Base-by-base conservation (phyloP, 345 rosid genomes). In the Laguncularia racemosa region DNA sequence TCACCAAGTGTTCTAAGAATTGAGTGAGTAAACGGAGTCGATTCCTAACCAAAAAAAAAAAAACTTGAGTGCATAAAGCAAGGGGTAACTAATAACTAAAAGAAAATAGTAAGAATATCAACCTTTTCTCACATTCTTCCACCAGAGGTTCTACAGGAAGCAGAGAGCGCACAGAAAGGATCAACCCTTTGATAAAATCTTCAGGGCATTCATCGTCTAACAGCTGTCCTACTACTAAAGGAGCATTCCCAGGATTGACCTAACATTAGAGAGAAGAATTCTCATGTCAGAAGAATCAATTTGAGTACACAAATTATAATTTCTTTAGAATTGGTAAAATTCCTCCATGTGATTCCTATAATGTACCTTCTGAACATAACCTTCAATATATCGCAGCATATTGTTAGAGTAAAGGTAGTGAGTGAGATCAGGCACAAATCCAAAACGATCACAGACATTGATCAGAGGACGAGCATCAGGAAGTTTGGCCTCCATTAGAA, bases 191-290 rank as follows among this genome's bases (percentile, higher is more conserved):
- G 54, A 95, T 90, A 59, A 95, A 95, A 75, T 95, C 97, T 76
- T 95, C 99, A 43, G 96, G 91, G 61, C 99, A 95, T 70, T 95
- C 99, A 63, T 95, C 99, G 74, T 95, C 97, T 61, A 95, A 81
- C 62, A 78, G 65, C 73, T 78, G 83, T 52, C 83, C 83, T 49
- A 95, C 99, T 52, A 95, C 99, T 64, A 88, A 70, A 62, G 97
- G 99, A 68, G 99, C 92, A 72, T 90, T 95, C 58, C 89, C 91
- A n/a, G 99, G 99, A 80, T 85, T 95, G 48, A 95, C 99, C 99
- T 95, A 75, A 20, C 66, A 91, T 71, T 44, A 62, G 62, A 17
- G 46, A 47, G 13, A 6, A 52, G 61, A 79, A 74, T 82, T 88
- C 75, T 84, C 85, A 15, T 88, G 91, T 52, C 44, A 16, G 61